phyloP scores from a whole-genome alignment of 106 monocot genomes.

The Amphibolis antarctica region DNA sequence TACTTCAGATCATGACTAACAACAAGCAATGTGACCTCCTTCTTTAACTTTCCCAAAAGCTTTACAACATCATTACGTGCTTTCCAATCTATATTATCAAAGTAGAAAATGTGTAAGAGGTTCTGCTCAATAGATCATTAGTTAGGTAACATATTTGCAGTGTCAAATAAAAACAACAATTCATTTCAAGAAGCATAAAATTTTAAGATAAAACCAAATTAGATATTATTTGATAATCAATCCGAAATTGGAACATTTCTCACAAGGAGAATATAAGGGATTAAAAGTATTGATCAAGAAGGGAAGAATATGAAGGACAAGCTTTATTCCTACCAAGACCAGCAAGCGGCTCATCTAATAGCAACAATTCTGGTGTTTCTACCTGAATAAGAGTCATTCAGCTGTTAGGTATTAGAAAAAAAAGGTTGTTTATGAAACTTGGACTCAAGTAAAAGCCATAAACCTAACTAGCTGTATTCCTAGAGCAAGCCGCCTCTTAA shows the following conservation, averaged over 20 bases:
- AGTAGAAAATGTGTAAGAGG: neutral
- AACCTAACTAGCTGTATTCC: slow-evolving; percentile 17
- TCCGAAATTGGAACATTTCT: neutral
- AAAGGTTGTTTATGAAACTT: neutral
- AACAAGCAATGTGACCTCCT: slow-evolving; percentile 72
- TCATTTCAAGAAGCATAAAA: too few species aligned
- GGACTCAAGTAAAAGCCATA: neutral
- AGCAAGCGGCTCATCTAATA: slow-evolving; percentile 94
- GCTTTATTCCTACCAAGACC: slow-evolving; percentile 62
- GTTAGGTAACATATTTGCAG: too few species aligned
- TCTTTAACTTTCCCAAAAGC: slow-evolving; percentile 66
- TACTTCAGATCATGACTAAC: slow-evolving; percentile 93
- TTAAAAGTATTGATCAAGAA: neutral
- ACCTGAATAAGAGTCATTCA: slow-evolving; percentile 30
- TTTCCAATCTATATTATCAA: slow-evolving; percentile 68
- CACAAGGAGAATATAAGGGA: neutral
- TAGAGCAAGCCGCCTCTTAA: slow-evolving; percentile 20
- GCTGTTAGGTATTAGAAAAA: neutral
- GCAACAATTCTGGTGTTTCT: slow-evolving; percentile 68
- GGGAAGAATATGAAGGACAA: neutral
- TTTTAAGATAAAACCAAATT: too few species aligned
- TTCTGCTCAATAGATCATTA: too few species aligned
- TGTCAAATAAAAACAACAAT: too few species aligned
- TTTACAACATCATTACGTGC: slow-evolving; percentile 90
- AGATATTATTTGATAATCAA: too few species aligned